Conservation (phyloP, 345 rosid genomes). For the Populus ilicifolia region DNA sequence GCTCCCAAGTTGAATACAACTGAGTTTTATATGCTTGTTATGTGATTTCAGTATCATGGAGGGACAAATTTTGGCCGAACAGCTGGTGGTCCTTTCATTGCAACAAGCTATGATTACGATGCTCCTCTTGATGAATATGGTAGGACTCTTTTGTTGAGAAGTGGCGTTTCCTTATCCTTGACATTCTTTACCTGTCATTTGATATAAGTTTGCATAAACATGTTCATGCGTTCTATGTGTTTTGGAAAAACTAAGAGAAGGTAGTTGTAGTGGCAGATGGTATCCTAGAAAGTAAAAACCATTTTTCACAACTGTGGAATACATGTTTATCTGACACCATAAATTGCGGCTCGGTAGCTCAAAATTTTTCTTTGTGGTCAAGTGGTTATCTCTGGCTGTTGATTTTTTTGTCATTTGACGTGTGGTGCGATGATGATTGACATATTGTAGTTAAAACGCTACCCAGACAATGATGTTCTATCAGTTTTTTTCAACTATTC, state of each 20-base stretch:
- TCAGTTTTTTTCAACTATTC: background rate
- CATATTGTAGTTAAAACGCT: background rate
- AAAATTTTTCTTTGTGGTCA: background rate
- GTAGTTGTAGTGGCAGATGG: background rate
- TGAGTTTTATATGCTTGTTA: conserved; percentile 16
- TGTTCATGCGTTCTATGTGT: background rate
- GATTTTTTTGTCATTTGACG: background rate
- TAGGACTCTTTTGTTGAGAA: background rate
- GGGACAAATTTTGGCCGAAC: conserved; percentile 99
- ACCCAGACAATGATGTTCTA: background rate
- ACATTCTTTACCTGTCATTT: background rate
- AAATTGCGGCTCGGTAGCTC: background rate
- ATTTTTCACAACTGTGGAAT: background rate
- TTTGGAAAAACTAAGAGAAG: background rate
- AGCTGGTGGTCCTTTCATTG: conserved; percentile 99
- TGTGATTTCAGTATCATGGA: conserved; percentile 74
- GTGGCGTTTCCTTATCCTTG: background rate
- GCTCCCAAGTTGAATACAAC: conserved; percentile 10
- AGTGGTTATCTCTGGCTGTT: background rate
- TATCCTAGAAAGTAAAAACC: background rate
- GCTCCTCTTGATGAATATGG: conserved; percentile 98
- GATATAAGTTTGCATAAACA: background rate
- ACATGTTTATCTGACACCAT: background rate
- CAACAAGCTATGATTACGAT: conserved; percentile 95
- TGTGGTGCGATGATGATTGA: background rate